Evolutionary conservation across 2,329 filamentous ascomycete species (phyloP).

Genomic region (Cladosporium cucumerinum): DNA sequence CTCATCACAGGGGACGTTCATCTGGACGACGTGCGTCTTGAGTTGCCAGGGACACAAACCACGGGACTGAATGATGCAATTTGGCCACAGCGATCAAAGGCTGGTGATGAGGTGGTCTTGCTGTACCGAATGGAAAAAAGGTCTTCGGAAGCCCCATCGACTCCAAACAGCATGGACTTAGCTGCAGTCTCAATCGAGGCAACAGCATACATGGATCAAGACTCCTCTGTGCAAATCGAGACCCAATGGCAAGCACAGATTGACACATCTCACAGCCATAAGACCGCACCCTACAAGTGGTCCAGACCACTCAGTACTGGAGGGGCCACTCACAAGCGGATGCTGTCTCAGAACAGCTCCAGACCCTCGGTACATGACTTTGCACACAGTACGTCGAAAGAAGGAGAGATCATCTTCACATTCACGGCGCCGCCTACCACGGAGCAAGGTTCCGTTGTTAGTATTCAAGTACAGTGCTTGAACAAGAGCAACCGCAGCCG

Average conservation of each 20-base stretch:
- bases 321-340: slow-evolving; percentile 1
- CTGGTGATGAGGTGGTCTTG: slow-evolving; percentile 72
- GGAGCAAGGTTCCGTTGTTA: slow-evolving; percentile 63
- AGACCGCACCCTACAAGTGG: slow-evolving; percentile 26
- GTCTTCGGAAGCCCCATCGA: not conserved
- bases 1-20: slow-evolving; percentile 41
- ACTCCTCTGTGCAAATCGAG: slow-evolving; percentile 23
- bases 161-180: not conserved
- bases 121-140: slow-evolving; percentile 45
- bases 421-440: slow-evolving; percentile 63
- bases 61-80: slow-evolving; percentile 34
- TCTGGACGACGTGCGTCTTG: slow-evolving; percentile 58
- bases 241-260: slow-evolving; percentile 27
- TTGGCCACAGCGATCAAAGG: slow-evolving; percentile 37
- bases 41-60: slow-evolving; percentile 56
- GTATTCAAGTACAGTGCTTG: slow-evolving; percentile 71
- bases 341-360: not conserved
- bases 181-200: slow-evolving; percentile 23
- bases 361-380: slow-evolving; percentile 16
- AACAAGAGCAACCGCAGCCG: slow-evolving; percentile 63
- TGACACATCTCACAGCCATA: slow-evolving; percentile 22
- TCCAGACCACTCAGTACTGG: slow-evolving; percentile 23
- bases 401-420: slow-evolving; percentile 66
- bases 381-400: slow-evolving; percentile 17
- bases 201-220: slow-evolving; percentile 23